Base-by-base conservation (phyloP, 441 rosid genomes). In the Viola pubescens region DNA sequence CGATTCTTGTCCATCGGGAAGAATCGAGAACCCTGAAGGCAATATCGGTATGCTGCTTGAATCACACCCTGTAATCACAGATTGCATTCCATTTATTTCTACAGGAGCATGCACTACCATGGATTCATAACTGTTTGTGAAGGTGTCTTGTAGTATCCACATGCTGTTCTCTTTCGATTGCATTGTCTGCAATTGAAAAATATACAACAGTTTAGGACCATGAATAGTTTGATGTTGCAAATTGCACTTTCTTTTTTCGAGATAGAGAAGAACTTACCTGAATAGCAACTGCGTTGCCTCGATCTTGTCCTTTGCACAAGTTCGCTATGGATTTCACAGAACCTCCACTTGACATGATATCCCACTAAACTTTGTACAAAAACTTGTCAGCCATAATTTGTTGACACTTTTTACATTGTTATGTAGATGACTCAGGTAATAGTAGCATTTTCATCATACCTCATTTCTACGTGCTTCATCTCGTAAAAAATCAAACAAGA, bases 1-100 rank as follows among this genome's bases (percentile, higher is more conserved):
- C 6, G 96, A 84, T 67, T 92, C 98, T 0, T 83, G 63, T 52
- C 97, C 96, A 4, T 92, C 97, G 0, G 96, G 92, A 37, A 92
- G 88, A 71, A 92, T 88, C 0, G 98, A 84, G 86, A 92, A 92
- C 39, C 98, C 98, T 5, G 88, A 92, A 19, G 98, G 97, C 58
- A 94, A 76, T 59, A 85, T 65, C 0, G 90, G 86, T 47, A 81
- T 73, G 79, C 66, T 87, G 83, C 89, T 86, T 6, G 98, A 85
- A 79, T 89, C 94, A 10, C 95, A 89, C 54, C 98, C 98, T 0
- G 86, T 84, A 34, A 87, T 84, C 74, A 82, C 97, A 0, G 90
- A 75, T 66, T 92, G 97, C 77, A 87, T 89, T 13, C 81, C 83
- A 4, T 73, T 70, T 40, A 86, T 81, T 67, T 92, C 98, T 45